Evolutionary conservation across 257 asterid species (phyloP).

Genomic region (Solanum gandarillasii): DNA sequence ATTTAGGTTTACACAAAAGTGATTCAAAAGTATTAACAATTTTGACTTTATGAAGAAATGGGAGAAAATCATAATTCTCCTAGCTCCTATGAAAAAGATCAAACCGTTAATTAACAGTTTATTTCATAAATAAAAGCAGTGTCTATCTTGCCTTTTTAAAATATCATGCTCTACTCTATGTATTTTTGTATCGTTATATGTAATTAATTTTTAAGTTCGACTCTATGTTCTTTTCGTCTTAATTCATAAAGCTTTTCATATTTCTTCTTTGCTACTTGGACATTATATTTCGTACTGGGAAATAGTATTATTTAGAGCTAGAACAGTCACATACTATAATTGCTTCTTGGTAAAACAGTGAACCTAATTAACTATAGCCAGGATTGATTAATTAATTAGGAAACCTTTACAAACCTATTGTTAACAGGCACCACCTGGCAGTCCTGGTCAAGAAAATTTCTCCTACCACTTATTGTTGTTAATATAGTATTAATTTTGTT

Average conservation of each 20-base stretch:
- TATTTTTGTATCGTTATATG: background rate
- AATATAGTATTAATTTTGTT: background rate
- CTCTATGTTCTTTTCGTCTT: background rate
- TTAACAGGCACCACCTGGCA: background rate
- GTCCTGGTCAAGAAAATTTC: background rate
- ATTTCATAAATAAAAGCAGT: background rate
- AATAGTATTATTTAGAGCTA: background rate
- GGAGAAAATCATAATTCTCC: background rate
- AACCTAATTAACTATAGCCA: background rate
- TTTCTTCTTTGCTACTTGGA: background rate
- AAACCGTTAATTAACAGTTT: background rate
- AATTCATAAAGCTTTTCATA: background rate
- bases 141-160: background rate
- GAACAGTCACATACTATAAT: background rate
- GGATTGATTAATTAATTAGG: background rate
- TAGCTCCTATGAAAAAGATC: background rate
- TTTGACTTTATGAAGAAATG: background rate
- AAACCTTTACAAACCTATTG: background rate
- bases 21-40: background rate
- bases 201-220: background rate
- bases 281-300: background rate
- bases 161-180: background rate
- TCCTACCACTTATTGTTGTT: background rate
- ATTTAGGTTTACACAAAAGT: background rate
- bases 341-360: background rate